A percentile compares a stretch with the other conserved stretches of the same genome.
Conservation (phyloP, 139 green algal species). For the Ostreobium quekettii region DNA sequence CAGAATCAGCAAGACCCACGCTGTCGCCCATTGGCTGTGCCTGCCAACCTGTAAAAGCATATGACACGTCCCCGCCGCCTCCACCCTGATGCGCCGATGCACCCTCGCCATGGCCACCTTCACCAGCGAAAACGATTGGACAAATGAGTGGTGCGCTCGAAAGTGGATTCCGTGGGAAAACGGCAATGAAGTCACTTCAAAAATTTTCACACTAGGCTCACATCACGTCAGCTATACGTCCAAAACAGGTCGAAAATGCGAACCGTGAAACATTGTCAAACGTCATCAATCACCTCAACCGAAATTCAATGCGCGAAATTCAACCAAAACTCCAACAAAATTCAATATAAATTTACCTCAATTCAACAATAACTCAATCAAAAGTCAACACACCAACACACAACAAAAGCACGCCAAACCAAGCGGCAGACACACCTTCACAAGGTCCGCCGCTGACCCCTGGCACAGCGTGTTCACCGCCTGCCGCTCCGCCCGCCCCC, state of each 20-base stretch:
- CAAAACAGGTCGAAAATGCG: neutral
- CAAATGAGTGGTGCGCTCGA: too few relatives aligned
- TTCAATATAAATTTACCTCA: neutral
- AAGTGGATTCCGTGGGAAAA: too few relatives aligned
- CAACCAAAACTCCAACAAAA: neutral
- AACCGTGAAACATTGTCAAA: neutral
- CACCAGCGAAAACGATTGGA: too few relatives aligned
- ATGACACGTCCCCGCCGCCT: too few relatives aligned
- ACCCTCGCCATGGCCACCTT: slow-evolving; percentile 41
- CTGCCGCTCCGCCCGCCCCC: slow-evolving; percentile 40
- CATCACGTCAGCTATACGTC: too few relatives aligned
- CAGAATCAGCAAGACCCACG: too few relatives aligned
- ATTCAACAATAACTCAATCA: neutral
- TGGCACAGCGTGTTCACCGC: slow-evolving; percentile 66
- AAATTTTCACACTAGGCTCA: too few relatives aligned
- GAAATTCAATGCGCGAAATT: neutral
- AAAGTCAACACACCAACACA: neutral
- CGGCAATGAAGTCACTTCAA: too few relatives aligned
- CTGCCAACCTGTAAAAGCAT: too few relatives aligned
- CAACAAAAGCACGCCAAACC: neutral
- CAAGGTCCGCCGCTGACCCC: slow-evolving; percentile 67
- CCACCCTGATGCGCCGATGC: too few relatives aligned
- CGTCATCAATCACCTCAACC: neutral
- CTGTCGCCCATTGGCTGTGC: too few relatives aligned
- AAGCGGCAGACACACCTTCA: slow-evolving; percentile 35